Evolutionary conservation across 2,329 filamentous ascomycete species (phyloP).

Genomic region (Scleromitrula shiraiana): DNA sequence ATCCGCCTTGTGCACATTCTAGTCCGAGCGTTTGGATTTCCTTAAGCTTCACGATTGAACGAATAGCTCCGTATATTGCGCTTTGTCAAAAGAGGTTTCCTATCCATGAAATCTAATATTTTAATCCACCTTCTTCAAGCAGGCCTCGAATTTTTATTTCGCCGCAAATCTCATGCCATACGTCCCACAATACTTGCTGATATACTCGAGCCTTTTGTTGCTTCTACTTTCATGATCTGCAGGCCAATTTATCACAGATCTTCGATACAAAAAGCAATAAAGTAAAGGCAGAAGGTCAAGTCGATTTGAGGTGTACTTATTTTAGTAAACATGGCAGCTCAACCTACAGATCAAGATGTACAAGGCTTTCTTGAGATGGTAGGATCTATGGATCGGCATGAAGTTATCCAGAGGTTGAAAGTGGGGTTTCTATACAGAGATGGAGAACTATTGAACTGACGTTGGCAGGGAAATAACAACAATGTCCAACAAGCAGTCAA

Average conservation of each 20-base stretch:
- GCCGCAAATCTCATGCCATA: neutral
- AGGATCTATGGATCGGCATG: constrained; percentile 4
- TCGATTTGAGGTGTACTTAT: neutral
- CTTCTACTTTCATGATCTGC: neutral
- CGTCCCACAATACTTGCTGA: neutral
- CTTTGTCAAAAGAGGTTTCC: neutral
- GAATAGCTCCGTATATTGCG: too few species aligned
- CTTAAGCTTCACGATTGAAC: too few species aligned
- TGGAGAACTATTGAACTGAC: constrained; percentile 12
- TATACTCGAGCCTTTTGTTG: neutral
- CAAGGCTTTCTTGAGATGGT: constrained; percentile 6
- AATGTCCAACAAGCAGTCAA: constrained; percentile 42
- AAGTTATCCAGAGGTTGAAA: constrained; percentile 7
- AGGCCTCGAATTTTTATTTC: neutral
- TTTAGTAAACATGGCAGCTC: neutral
- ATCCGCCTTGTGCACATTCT: too few species aligned
- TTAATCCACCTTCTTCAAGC: neutral
- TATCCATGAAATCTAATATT: neutral
- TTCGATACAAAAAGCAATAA: neutral
- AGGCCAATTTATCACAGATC: neutral
- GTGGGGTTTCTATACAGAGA: neutral
- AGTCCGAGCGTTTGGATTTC: too few species aligned
- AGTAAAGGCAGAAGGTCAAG: neutral
- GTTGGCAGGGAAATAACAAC: constrained; percentile 36
- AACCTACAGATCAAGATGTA: constrained; percentile 8